phyloP scores from a whole-genome alignment of 371 early-diverging fungal genomes.

The Lichtheimia corymbifera region DNA sequence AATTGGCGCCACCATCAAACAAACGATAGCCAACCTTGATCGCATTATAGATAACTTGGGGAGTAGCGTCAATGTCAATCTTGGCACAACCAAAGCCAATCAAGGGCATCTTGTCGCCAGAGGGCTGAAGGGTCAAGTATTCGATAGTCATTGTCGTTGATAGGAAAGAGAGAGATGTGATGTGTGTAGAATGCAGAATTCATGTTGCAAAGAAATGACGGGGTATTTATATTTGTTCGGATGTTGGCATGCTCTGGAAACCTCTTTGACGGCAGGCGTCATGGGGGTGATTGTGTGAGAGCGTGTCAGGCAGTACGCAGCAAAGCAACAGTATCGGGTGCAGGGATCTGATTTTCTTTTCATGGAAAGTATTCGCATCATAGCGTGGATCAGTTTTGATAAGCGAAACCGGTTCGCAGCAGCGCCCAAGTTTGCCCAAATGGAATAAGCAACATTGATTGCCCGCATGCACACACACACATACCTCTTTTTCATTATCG shows the following conservation, averaged over 20 bases:
- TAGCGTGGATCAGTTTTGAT: slow-evolving; percentile 13
- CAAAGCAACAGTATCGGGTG: not conserved
- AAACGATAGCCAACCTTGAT: slow-evolving; percentile 36
- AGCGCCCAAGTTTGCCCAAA: too few relatives aligned
- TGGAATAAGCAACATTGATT: too few relatives aligned
- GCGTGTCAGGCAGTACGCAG: slow-evolving; percentile 1
- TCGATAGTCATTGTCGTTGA: slow-evolving; percentile 23
- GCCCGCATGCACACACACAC: too few relatives aligned
- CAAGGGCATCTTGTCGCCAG: slow-evolving; percentile 25
- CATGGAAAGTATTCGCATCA: slow-evolving; percentile 7
- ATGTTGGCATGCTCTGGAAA: not conserved
- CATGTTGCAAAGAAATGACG: not conserved
- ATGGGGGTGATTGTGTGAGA: slow-evolving; percentile 6
- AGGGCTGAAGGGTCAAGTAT: slow-evolving; percentile 24
- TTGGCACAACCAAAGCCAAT: slow-evolving; percentile 39
- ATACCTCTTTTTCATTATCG: slow-evolving; percentile 1
- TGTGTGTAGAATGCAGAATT: not conserved
- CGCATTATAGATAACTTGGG: slow-evolving; percentile 27
- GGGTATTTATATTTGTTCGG: not conserved
- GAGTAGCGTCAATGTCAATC: slow-evolving; percentile 28
- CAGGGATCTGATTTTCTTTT: slow-evolving; percentile 14
- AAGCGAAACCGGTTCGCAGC: slow-evolving; percentile 1
- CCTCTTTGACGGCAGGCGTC: slow-evolving; percentile 6
- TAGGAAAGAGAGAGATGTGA: not conserved
- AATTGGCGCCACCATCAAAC: slow-evolving; percentile 32